phyloP scores from a whole-genome alignment of 106 monocot species.

The Agapanthus africanus region DNA sequence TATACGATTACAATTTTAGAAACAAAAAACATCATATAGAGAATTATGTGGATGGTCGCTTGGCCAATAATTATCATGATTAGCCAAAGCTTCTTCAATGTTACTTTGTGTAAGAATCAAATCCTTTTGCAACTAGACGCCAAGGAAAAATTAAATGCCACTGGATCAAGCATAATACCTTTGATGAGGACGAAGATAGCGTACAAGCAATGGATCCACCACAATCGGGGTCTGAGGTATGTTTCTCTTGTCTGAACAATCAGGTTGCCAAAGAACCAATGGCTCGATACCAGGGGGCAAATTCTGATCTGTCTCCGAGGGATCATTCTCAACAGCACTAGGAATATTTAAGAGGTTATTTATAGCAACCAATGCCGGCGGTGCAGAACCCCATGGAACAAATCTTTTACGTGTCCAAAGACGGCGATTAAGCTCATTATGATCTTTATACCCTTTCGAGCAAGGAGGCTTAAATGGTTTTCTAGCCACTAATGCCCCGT shows the following conservation, averaged over 20 bases:
- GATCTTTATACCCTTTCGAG: conserved; percentile 46
- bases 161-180: conserved; percentile 35
- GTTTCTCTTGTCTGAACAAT: conserved; percentile 29
- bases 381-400: conserved; percentile 83
- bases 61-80: background rate
- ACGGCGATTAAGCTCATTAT: conserved; percentile 68
- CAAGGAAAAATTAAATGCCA: background rate
- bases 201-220: conserved; percentile 77
- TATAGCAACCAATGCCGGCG: conserved; percentile 45
- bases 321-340: conserved; percentile 23
- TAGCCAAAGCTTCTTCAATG: background rate
- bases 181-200: conserved; percentile 92
- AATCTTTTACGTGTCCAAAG: conserved; percentile 85
- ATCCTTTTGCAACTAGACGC: background rate
- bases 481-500: conserved; percentile 75
- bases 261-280: conserved; percentile 75
- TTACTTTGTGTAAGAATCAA: background rate
- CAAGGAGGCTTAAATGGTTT: conserved; percentile 95
- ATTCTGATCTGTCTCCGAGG: conserved; percentile 26
- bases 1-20: too few relatives aligned
- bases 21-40: too few relatives aligned
- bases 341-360: conserved; percentile 31
- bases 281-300: conserved; percentile 84
- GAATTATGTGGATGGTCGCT: too few relatives aligned
- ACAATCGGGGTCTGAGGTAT: conserved; percentile 27